These are phyloP conservation scores for Linum tenue DNA, from an alignment of 345 rosid species.

Conservation along the genomic window DNA sequence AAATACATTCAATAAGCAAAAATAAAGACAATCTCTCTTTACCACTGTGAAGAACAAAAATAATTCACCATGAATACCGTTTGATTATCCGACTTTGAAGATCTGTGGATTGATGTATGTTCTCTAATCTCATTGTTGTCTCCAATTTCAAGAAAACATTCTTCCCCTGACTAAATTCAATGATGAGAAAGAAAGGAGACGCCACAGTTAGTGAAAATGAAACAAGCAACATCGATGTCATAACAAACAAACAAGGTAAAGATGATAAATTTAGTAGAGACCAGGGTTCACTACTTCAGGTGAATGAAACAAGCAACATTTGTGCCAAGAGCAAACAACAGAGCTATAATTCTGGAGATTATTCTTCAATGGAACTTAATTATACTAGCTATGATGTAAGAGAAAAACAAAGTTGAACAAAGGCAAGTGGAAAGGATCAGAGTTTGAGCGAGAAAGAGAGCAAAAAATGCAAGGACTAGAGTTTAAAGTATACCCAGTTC, in stretches of 20 bases:
- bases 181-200: not conserved
- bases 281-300: no score
- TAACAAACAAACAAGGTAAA: not conserved
- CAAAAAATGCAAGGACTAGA: not conserved
- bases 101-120: conserved; percentile 71
- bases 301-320: no score
- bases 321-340: no score
- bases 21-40: no score
- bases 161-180: conserved; percentile 51
- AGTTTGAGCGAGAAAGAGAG: not conserved
- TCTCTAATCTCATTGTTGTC: conserved; percentile 87
- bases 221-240: no score
- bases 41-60: not conserved
- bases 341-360: no score
- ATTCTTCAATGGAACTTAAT: no score
- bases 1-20: conserved; percentile 1
- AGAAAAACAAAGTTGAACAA: no score
- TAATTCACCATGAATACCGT: conserved; percentile 38
- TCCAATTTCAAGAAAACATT: conserved; percentile 69
- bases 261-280: no score
- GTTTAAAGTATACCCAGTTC: not conserved
- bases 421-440: not conserved
- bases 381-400: no score
- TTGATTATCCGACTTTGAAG: conserved; percentile 62
- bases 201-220: not conserved